phyloP scores from a whole-genome alignment of 208 protist species.

The Trypanosoma mega region DNA sequence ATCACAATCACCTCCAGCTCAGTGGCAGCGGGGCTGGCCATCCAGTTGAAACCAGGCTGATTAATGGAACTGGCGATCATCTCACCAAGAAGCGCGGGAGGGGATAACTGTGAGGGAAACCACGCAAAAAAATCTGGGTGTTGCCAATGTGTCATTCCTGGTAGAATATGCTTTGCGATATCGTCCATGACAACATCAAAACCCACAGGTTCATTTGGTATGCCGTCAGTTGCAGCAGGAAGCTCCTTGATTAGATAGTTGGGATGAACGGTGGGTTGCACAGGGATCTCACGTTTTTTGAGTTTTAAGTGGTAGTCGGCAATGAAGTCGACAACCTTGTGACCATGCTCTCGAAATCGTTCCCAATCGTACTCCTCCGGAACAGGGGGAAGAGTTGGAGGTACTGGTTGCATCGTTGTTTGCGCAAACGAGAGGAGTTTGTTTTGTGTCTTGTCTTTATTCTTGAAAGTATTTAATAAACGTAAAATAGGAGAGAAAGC shows the following conservation, averaged over 20 bases:
- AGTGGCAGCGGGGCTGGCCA: constrained; percentile 45
- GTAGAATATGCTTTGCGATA: constrained; percentile 45
- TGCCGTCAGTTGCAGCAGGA: constrained; percentile 9
- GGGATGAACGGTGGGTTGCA: constrained; percentile 39
- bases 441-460: too few species aligned
- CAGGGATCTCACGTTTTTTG: constrained; percentile 32
- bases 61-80: constrained; percentile 42
- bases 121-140: constrained; percentile 56
- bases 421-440: too few species aligned
- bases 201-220: constrained; percentile 23
- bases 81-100: constrained; percentile 59
- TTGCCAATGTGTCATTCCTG: constrained; percentile 78
- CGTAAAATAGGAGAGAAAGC: too few species aligned
- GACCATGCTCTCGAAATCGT: constrained; percentile 33
- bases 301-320: constrained; percentile 36
- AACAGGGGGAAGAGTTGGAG: constrained; percentile 30
- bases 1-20: constrained; percentile 69
- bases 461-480: too few species aligned
- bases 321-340: constrained; percentile 47
- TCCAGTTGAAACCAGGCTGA: constrained; percentile 67
- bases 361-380: constrained; percentile 45
- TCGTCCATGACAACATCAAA: constrained; percentile 44
- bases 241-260: constrained; percentile 45
- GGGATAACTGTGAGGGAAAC: constrained; percentile 53
- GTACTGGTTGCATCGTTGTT: too few species aligned